A percentile compares a stretch with the other conserved stretches of the same genome.
Evolutionary conservation across 805 yeast genomes (phyloP).

Genomic region (Cyberlindnera veronae): DNA sequence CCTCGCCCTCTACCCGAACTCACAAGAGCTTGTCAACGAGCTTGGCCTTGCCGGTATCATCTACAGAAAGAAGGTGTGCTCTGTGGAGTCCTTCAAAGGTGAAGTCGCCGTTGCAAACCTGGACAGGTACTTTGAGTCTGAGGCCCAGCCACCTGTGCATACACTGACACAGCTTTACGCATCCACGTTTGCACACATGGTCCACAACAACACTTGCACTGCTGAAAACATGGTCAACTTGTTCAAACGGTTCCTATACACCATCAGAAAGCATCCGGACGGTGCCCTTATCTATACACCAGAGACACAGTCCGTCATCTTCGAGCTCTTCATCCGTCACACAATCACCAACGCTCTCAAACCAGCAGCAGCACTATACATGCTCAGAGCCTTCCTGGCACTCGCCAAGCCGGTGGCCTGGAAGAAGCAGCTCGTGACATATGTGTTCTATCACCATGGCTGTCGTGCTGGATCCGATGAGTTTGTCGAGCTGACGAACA

Average conservation of each 20-base stretch:
- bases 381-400: conserved; percentile 16
- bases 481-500: conserved; percentile 7
- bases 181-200: conserved; percentile 12
- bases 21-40: conserved; percentile 12
- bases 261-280: too few species aligned
- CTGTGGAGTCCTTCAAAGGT: not conserved
- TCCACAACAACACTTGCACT: conserved; percentile 3
- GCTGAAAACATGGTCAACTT: not conserved
- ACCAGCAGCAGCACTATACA: conserved; percentile 15
- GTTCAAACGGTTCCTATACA: conserved; percentile 4
- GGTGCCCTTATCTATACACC: too few species aligned
- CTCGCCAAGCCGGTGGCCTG: conserved; percentile 1
- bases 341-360: conserved; percentile 6
- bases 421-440: conserved; percentile 8
- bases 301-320: conserved; percentile 14
- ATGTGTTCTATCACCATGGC: conserved; percentile 15
- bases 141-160: conserved; percentile 11
- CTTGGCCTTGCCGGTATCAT: conserved; percentile 19
- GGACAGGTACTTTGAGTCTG: conserved; percentile 9
- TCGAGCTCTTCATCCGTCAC: conserved; percentile 17
- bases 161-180: conserved; percentile 20
- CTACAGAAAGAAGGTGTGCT: conserved; percentile 3
- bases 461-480: conserved; percentile 5
- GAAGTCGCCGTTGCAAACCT: conserved; percentile 9
- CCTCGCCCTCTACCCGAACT: conserved; percentile 17